phyloP scores from a whole-genome alignment of 169 alveolate species.

The Plasmodium cynomolgi region DNA sequence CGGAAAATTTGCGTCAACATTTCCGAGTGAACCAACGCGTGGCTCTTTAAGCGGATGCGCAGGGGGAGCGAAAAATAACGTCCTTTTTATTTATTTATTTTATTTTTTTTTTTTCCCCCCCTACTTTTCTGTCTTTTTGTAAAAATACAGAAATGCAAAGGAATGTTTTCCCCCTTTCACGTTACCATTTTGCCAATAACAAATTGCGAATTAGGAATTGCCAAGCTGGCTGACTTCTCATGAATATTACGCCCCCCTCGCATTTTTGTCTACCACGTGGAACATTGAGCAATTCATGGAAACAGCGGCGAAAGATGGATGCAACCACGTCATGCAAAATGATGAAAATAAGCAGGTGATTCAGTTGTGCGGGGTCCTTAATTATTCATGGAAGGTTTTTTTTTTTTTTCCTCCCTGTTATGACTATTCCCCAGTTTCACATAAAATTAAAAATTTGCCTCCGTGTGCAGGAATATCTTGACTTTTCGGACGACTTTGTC shows the following conservation, averaged over 20 bases:
- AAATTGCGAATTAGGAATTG: not conserved
- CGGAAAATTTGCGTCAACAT: not conserved
- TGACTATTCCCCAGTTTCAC: not conserved
- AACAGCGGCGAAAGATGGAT: slow-evolving; percentile 10
- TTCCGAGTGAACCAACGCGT: not conserved
- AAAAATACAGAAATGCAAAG: not conserved
- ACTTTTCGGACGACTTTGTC: slow-evolving; percentile 57
- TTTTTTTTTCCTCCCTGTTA: not conserved
- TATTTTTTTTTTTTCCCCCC: not conserved
- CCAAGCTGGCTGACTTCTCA: not conserved
- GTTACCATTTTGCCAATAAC: not conserved
- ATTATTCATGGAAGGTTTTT: not conserved
- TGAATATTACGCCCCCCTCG: not conserved
- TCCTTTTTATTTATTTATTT: not conserved
- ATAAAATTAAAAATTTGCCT: not conserved
- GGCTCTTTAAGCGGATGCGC: not conserved
- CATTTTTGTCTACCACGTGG: not conserved
- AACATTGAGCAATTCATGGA: slow-evolving; percentile 25
- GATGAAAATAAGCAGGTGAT: slow-evolving; percentile 26
- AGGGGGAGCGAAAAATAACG: not conserved
- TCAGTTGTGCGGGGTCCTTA: not conserved
- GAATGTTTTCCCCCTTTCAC: not conserved
- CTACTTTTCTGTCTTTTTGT: not conserved
- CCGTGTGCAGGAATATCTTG: slow-evolving; percentile 9
- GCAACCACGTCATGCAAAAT: slow-evolving; percentile 5